phyloP scores from a whole-genome alignment of 23 red algal genomes.

The Gracilaria domingensis region DNA sequence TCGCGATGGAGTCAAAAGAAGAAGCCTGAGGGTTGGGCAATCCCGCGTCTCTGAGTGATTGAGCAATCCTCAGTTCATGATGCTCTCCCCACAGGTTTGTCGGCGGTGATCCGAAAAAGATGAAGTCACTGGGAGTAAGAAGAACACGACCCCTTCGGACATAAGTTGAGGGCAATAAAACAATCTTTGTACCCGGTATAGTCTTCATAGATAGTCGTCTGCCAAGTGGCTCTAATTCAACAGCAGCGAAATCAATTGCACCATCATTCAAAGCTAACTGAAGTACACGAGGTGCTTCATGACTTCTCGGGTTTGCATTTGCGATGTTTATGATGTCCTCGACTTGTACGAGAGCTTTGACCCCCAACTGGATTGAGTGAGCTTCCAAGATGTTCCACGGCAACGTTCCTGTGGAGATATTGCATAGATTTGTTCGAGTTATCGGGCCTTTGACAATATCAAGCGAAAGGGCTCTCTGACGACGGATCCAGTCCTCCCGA shows the following conservation, averaged over 20 bases:
- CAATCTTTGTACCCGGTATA: slow-evolving; percentile 53
- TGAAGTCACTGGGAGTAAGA: slow-evolving; percentile 39
- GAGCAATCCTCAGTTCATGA: slow-evolving; percentile 28
- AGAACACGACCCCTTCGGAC: slow-evolving; percentile 55
- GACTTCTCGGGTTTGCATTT: slow-evolving; percentile 30
- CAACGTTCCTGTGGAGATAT: slow-evolving; percentile 42
- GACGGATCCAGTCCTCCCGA: slow-evolving; percentile 48
- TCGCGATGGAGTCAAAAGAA: slow-evolving; percentile 52
- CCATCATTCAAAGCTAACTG: slow-evolving; percentile 58
- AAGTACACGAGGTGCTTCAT: slow-evolving; percentile 20
- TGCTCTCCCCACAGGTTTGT: slow-evolving; percentile 26
- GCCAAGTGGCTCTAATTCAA: slow-evolving; percentile 42
- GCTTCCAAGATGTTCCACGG: slow-evolving; percentile 47
- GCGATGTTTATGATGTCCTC: slow-evolving; percentile 69
- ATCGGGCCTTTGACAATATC: slow-evolving; percentile 37
- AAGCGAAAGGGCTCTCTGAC: slow-evolving; percentile 33
- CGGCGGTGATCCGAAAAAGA: slow-evolving; percentile 39
- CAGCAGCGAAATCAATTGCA: slow-evolving; percentile 50
- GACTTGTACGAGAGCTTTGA: slow-evolving; percentile 54
- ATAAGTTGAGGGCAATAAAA: slow-evolving; percentile 32
- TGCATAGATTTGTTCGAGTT: slow-evolving; percentile 27
- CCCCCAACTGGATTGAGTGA: slow-evolving; percentile 33
- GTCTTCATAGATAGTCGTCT: slow-evolving; percentile 34
- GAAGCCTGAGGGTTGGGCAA: slow-evolving; percentile 19
- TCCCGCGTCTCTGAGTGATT: slow-evolving; percentile 28